Evolutionary conservation across 1,139 yeast species (phyloP), one percentile per base, ranked within the genome.

Genomic region (Pneumocystis oryctolagi): DNA sequence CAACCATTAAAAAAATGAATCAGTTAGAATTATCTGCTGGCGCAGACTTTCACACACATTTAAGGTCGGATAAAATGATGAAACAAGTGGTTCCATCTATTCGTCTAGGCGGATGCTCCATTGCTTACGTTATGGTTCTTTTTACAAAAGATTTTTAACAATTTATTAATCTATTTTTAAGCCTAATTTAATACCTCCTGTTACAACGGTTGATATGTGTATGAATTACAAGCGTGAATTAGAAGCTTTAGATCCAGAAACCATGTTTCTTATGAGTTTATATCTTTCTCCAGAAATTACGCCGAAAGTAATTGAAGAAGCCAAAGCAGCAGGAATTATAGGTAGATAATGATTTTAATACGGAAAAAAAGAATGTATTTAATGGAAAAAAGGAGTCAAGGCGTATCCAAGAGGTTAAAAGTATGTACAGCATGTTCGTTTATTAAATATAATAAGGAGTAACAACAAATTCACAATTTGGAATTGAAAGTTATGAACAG

Each of bases 21-120:
- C 35, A 30, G 3, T 35, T 62, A 16, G 61, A 57, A 20, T 56
- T 62, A 18, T 67, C 69, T 1, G 88, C 97, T 14, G 59, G 34
- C 9, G 97, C 96, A 30, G 99, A 92, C 73, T 84, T 89, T 82
- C 99, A 92, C 71, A 97, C 92, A 62, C 99, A 92, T 72, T 81
- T 94, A 42, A 86, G 98, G 70, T 96, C 90, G 66, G 97, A 96
- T 0, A 79, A 80, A 18, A 89, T 94, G 96, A 89, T 89, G 86
- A 85, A 88, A 69, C 79, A 88, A 40, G 89, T 90, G 47, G 82
- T 97, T 0, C 98, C 98, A 9, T 86, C 96, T 0, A 87, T 92
- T 20, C 81, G 84, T 68, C 82, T 84, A 66, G 98, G 99, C 59
- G 98, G 99, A 63, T 79, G 87, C 25, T 85, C 96, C 1, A 84